Evolutionary conservation across 2,329 filamentous ascomycete species (phyloP).

Genomic region (Akanthomyces uredinophilus): DNA sequence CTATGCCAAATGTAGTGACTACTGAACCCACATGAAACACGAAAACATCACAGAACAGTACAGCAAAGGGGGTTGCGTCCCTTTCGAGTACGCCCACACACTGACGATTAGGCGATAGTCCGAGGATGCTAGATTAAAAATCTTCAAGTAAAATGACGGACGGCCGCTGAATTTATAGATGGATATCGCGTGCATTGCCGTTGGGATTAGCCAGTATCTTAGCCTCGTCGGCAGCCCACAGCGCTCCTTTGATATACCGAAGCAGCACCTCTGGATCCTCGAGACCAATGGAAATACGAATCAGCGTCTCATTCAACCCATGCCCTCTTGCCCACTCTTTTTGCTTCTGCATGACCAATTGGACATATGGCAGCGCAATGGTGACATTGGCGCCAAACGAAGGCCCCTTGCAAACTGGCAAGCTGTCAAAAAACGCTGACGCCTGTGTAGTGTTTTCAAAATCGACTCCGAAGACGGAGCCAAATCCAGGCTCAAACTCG

Average conservation of each 20-base stretch:
- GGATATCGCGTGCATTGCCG: too few species aligned
- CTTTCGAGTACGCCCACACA: too few species aligned
- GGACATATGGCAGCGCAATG: slow-evolving; percentile 36
- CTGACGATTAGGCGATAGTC: too few species aligned
- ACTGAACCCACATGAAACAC: too few species aligned
- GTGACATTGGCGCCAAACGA: slow-evolving; percentile 44
- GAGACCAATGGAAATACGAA: slow-evolving; percentile 16
- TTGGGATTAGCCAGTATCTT: not conserved
- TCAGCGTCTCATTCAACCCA: slow-evolving; percentile 9
- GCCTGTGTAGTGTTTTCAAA: slow-evolving; percentile 32
- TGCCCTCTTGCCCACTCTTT: slow-evolving; percentile 28
- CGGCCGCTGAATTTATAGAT: too few species aligned
- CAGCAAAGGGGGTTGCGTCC: too few species aligned
- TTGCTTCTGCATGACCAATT: slow-evolving; percentile 29
- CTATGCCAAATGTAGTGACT: too few species aligned
- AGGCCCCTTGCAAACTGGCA: slow-evolving; percentile 40
- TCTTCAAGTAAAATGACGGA: too few species aligned
- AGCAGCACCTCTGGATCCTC: slow-evolving; percentile 8
- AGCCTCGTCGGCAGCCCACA: not conserved
- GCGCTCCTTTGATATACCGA: not conserved
- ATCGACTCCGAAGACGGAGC: slow-evolving; percentile 43
- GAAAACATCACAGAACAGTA: too few species aligned
- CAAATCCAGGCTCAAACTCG: slow-evolving; percentile 44
- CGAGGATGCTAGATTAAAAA: too few species aligned
- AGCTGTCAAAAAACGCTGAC: slow-evolving; percentile 38